phyloP scores from a whole-genome alignment of 345 rosid genomes.

The Citropsis articulata region DNA sequence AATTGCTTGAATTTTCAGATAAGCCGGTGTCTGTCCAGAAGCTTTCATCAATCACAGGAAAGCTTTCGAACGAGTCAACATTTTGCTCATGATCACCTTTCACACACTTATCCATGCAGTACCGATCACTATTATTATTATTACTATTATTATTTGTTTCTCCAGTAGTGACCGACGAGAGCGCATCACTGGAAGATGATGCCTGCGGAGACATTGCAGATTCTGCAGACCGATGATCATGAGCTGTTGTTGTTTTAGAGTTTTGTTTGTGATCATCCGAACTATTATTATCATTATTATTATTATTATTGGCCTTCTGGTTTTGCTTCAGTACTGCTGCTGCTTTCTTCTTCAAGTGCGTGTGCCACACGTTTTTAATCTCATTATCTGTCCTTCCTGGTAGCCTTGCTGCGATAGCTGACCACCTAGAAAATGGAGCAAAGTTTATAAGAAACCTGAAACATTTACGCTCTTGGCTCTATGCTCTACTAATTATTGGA shows the following conservation, averaged over 20 bases:
- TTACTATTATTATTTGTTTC: conserved; percentile 9
- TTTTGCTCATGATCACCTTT: conserved; percentile 19
- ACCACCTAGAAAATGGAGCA: conserved; percentile 54
- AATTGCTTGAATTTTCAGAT: conserved; percentile 14
- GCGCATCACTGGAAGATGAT: conserved; percentile 45
- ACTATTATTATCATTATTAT: neutral
- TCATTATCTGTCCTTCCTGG: conserved; percentile 95
- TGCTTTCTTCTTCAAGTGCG: conserved; percentile 72
- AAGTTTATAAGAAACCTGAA: neutral
- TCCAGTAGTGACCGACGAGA: conserved; percentile 36
- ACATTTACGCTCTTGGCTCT: neutral
- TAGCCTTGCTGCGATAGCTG: conserved; percentile 72
- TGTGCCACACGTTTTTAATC: conserved; percentile 91
- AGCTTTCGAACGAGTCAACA: conserved; percentile 32
- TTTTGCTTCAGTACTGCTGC: conserved; percentile 28
- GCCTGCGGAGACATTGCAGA: conserved; percentile 40
- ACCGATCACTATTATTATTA: neutral
- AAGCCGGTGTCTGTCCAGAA: conserved; percentile 57
- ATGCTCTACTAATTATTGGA: no score
- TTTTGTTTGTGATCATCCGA: conserved; percentile 18
- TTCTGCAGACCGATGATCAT: conserved; percentile 16
- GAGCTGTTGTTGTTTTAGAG: neutral
- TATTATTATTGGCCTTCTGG: conserved; percentile 1
- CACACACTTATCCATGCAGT: neutral
- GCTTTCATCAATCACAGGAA: conserved; percentile 54